Base-by-base conservation (phyloP, 192 early-diverging fungal genomes). In the Neocallimastix lanati region DNA sequence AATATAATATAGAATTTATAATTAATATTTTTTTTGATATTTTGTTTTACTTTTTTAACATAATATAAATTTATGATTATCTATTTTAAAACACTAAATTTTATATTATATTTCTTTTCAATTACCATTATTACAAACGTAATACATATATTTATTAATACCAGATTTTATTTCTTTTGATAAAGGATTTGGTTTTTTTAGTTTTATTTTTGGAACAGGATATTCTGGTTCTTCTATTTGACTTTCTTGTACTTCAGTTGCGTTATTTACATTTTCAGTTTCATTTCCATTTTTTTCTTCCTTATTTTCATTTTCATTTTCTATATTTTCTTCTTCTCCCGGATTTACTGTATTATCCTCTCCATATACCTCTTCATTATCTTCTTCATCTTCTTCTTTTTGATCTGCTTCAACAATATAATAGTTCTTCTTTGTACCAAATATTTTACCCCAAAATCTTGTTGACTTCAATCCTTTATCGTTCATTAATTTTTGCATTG, bases 131-230 rank as follows among this genome's bases (percentile, higher is more conserved):
- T 78, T 80, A 80, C 87, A 88, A 16, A 86, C 86, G 80, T 90
- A 91, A 81, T 91, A 91, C 25, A 90, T 84, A 80, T 90, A 91
- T 77, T 87, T 84, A 81, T 91, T 91, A 11, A 89, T 86, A 21
- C 89, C 89, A 0, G 67, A 79, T 27, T 88, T 36, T 15, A 58
- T 76, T 80, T 91, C 89, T 37, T 81, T 84, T 5, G 85, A 79
- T 78, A 90, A 78, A 25, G 82, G 78, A 29, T 77, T 76, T 28
- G 84, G 67, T 21, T 28, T 40, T 79, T 88, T 85, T 13, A 67
- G 78, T 77, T 87, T 89, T 21, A 78, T 81, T 76, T 88, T 84
- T 11, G 86, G 83, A 29, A 79, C 50, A 21, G 50, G 50, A 11
- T 67, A 67, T 67, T 67, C 50, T 67, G 50, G 50, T 67, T 67